Conservation (phyloP, 495 filamentous ascomycete genomes). For the Hyaloscypha variabilis region DNA sequence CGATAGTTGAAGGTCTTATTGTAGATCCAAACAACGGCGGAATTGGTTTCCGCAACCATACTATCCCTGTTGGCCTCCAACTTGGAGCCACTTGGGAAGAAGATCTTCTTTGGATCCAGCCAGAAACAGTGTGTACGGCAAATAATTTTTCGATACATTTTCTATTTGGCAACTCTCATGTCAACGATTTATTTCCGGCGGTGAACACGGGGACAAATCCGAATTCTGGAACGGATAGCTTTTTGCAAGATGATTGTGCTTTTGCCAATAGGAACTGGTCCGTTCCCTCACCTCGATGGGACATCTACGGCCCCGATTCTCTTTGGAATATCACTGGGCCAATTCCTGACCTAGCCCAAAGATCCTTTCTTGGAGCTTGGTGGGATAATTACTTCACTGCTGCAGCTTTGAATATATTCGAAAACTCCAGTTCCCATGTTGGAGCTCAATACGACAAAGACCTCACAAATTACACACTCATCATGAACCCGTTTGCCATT, state of each 20-base stretch:
- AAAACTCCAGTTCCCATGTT: background rate
- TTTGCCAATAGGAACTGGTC: background rate
- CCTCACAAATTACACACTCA: background rate
- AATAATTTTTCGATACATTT: background rate
- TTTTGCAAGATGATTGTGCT: background rate
- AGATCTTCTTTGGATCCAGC: background rate
- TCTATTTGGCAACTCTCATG: background rate
- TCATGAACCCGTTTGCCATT: background rate
- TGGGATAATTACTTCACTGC: background rate
- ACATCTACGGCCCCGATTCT: background rate
- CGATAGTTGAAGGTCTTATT: background rate
- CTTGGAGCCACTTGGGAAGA: background rate
- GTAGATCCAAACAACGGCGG: background rate
- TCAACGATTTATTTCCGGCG: background rate
- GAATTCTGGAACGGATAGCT: background rate
- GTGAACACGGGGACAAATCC: background rate
- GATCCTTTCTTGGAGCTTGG: background rate
- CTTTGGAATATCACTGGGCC: background rate
- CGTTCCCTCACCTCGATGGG: background rate
- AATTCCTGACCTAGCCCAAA: background rate
- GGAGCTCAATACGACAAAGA: background rate
- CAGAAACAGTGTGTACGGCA: background rate
- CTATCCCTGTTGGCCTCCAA: background rate
- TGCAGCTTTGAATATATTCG: background rate
- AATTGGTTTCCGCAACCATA: background rate